Base-by-base conservation (phyloP, 192 early-diverging fungal genomes). In the Backusella circina region DNA sequence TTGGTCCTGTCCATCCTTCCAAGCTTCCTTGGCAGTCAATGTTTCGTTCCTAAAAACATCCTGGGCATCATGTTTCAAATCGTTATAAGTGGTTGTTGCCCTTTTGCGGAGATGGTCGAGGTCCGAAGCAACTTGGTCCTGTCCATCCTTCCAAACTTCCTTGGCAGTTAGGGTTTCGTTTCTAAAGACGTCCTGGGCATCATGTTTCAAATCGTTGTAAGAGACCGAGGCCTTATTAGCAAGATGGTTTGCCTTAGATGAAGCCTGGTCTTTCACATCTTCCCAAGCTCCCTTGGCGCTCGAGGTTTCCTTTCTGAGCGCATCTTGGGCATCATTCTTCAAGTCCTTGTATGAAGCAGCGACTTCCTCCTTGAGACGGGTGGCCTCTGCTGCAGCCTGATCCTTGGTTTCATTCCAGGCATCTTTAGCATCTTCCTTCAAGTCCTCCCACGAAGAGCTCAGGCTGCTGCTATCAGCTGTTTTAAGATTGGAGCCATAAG, bases 371-470 rank as follows among this genome's bases (percentile, higher is more conserved):
- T 39, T 39, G 38, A 39, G 38, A 39, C 38, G 38, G 38, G 2
- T 10, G 38, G 38, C 38, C 15, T 39, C 38, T 39, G 38, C 38
- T 13, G 38, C 38, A 39, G 38, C 38, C 38, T 39, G 38, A 5
- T 28, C 38, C n/a, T 30, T 47, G 10, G 32, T 38, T 26, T 50
- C 38, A 26, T 32, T n/a, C 28, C 44, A n/a, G 13, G 26, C 32
- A 21, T 71, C 70, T 23, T 71, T 32, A 2, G 44, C 70, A 10
- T 71, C 70, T 35, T 71, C 41, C 23, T 51, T 44, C 38, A 71
- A 30, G 32, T 68, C n/a, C 33, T 35, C 36, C 33, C 33, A 35
- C 7, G 33, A 35, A 9, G 67, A 47, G 44, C 44, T 47, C 44
- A 47, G n/a, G 18, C 16, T 18, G 18, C 10, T 12, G 13, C 39